These are phyloP conservation scores for Thermoascus crustaceus DNA, from an alignment of 2,329 filamentous ascomycete species.

Conservation along the genomic window DNA sequence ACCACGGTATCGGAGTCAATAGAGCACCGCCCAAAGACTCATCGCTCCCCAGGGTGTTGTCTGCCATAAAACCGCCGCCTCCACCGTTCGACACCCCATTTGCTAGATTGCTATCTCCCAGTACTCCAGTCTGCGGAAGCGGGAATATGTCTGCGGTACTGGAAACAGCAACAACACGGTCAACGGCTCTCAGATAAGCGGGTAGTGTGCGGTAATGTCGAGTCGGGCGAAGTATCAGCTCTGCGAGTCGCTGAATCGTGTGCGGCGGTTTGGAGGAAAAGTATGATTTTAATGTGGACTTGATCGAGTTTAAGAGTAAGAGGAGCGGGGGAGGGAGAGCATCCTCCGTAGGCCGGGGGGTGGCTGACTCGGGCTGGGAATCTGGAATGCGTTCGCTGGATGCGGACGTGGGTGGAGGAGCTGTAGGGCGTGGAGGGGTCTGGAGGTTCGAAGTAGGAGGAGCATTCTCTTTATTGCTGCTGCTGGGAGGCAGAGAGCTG, in stretches of 20 bases:
- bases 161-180: slow-evolving; percentile 84
- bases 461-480: slow-evolving; percentile 33
- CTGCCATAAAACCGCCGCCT: slow-evolving; percentile 28
- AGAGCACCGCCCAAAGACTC: slow-evolving; percentile 84
- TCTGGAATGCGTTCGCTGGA: slow-evolving; percentile 35
- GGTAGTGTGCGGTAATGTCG: slow-evolving; percentile 74
- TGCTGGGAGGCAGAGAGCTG: slow-evolving; percentile 18
- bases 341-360: slow-evolving; percentile 38
- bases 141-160: slow-evolving; percentile 75
- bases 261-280: slow-evolving; percentile 76
- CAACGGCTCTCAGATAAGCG: slow-evolving; percentile 80
- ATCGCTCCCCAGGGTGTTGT: slow-evolving; percentile 60
- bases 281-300: slow-evolving; percentile 50
- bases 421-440: slow-evolving; percentile 26
- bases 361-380: slow-evolving; percentile 36
- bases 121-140: slow-evolving; percentile 41
- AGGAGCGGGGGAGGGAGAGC: slow-evolving; percentile 56
- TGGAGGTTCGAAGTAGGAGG: slow-evolving; percentile 24
- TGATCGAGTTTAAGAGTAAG: slow-evolving; percentile 54
- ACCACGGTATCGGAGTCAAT: slow-evolving; percentile 89
- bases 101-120: slow-evolving; percentile 12
- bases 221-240: slow-evolving; percentile 70
- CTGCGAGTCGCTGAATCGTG: slow-evolving; percentile 83
- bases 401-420: slow-evolving; percentile 29
- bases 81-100: slow-evolving; percentile 50